Evolutionary conservation across 2,329 filamentous ascomycete species (phyloP), one percentile per base, ranked within the genome.

Genomic region (Epichloe aotearoae): DNA sequence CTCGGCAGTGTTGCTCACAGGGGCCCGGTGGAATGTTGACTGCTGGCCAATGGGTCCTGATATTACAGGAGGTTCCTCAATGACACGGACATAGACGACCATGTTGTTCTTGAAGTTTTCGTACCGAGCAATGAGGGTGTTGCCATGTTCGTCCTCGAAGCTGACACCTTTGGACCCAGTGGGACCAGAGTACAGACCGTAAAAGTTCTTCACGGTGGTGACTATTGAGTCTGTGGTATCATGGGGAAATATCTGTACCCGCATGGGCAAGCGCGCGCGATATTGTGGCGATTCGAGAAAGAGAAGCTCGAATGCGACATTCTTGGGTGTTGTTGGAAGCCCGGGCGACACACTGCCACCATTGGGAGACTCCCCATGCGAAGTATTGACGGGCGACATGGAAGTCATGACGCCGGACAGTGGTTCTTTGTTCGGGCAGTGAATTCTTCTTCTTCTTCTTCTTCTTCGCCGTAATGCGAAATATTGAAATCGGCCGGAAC

Each of bases 201-300:
- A 97, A 72, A 97, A 97, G 74, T 96, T 97, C 77, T 95, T 97
- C 63, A 97, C 91, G 1, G 93, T 97, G 14, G 89, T 93, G 56
- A 97, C 88, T 70, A 98, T 98, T 37, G 90, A 96, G 65, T 97
- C 91, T 20, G 91, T 97, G 49, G 88, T 90, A 73, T 98, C 93
- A 68, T 97, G 90, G 45, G 88, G 88, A 63, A 85, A 95, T 59
- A 98, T 96, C 62, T 94, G 86, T 50, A 91, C 86, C 61, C 86
- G 77, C 80, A 91, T 83, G n/a, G 86, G 86, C 58, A 90, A 74
- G 63, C 86, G 83, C 69, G 84, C 85, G 59, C 81, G 80, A 59
- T 79, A 80, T 63, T 84, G 79, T 54, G 81, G 80, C 34, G 79
- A 77, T 59, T 86, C 79, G 50, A 77, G 74, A 59, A 86, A 80